Evolutionary conservation across 495 filamentous ascomycete species (phyloP), one percentile per base, ranked within the genome.

Genomic region (Ramalina intermedia): DNA sequence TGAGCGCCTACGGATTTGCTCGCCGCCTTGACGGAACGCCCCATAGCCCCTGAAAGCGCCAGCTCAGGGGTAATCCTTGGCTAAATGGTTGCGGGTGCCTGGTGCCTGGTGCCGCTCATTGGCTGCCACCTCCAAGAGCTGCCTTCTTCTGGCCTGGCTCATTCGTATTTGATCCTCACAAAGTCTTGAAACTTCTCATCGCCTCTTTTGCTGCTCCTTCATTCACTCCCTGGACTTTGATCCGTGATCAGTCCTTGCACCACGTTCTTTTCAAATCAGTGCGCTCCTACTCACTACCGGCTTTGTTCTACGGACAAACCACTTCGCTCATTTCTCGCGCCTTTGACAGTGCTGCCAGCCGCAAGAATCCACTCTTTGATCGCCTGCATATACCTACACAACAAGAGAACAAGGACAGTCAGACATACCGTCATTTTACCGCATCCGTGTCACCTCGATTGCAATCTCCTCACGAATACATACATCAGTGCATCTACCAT

Each of bases 281-380:
- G 29, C 35, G 21, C 49, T 16, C 43, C 4, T 47, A 33, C 44
- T 43, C 43, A 51, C 49, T n/a, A 17, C 47, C 45, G 29, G 33
- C 35, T 45, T 50, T 46, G 40, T 55, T 43, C 53, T 52, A 55
- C 43, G 26, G 49, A 55, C 40, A 33, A 55, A 45, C 53, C 12
- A 55, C 29, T 47, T 37, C 53, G 48, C 42, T 55, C 53, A 37
- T 52, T 55, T 37, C 6, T 33, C 27, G 33, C 44, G 26, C 26
- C 44, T 37, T 47, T 47, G 44, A 47, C 27, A 47, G 44, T 36
- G 44, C 29, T 33, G 29, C 44, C 44, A 12, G 44, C 44, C 44
- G 12, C 44, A 17, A 20, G 16, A 17, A 14, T 35, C 24, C 16
- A 17, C n/a, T 18, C 44, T 47, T 44, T 27, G 24, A 44, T 27